phyloP scores from a whole-genome alignment of 805 yeast genomes.

The Candida xiaguanensis region DNA sequence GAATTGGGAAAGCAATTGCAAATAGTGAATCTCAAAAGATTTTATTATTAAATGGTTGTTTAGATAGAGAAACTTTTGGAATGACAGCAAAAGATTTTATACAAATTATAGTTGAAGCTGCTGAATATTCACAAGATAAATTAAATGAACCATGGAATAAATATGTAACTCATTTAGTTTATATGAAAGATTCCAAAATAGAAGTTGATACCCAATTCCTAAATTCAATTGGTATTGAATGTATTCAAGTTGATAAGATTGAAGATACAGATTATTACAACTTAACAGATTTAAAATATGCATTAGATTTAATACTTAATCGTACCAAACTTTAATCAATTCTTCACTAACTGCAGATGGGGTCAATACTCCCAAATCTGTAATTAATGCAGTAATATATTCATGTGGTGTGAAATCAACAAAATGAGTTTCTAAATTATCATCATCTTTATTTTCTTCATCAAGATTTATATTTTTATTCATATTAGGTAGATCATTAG shows the following conservation, averaged over 20 bases:
- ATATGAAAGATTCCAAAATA: conserved; percentile 49
- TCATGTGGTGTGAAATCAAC: conserved; percentile 96
- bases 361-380: conserved; percentile 94
- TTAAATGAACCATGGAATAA: conserved; percentile 32
- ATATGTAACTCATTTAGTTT: conserved; percentile 62
- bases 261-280: conserved; percentile 35
- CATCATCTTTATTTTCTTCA: conserved; percentile 17
- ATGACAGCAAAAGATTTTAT: conserved; percentile 61
- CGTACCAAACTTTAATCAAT: conserved; percentile 96
- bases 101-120: conserved; percentile 50
- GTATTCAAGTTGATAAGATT: conserved; percentile 37
- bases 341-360: conserved; percentile 99
- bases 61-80: conserved; percentile 77
- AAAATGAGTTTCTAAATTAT: conserved; percentile 27
- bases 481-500: conserved; percentile 76
- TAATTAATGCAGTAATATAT: conserved; percentile 89
- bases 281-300: conserved; percentile 34
- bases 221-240: conserved; percentile 41
- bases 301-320: conserved; percentile 39
- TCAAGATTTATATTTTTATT: conserved; percentile 16
- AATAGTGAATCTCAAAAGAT: conserved; percentile 39
- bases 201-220: conserved; percentile 43
- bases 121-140: conserved; percentile 46
- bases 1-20: conserved; percentile 63
- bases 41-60: conserved; percentile 66